Percentiles rank a stretch among this genome's conserved stretches.
Conservation (phyloP, 805 yeast species). For the Candida gorgasii region DNA sequence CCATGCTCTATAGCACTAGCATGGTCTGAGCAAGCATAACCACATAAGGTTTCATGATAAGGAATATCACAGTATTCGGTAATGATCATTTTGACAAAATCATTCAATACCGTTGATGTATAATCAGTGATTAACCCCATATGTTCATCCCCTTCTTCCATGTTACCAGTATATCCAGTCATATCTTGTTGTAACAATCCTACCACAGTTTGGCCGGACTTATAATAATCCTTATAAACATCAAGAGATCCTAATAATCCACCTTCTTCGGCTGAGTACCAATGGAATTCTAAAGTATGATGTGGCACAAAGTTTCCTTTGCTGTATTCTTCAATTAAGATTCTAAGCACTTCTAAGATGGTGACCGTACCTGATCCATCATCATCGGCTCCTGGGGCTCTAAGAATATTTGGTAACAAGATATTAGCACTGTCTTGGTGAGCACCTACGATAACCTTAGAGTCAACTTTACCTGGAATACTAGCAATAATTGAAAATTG, state of each 20-base stretch:
- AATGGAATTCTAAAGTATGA: slow-evolving; percentile 88
- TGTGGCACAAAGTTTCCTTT: slow-evolving; percentile 49
- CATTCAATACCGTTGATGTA: slow-evolving; percentile 54
- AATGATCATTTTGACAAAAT: slow-evolving; percentile 63
- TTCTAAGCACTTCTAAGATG: slow-evolving; percentile 69
- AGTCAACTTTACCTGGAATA: slow-evolving; percentile 51
- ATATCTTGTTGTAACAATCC: slow-evolving; percentile 94
- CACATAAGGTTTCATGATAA: slow-evolving; percentile 75
- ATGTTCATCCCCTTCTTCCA: slow-evolving; percentile 51
- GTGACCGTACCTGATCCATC: slow-evolving; percentile 89
- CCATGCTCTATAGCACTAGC: slow-evolving; percentile 83
- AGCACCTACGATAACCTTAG: slow-evolving; percentile 76
- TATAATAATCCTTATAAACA: slow-evolving; percentile 59
- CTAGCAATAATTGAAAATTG: slow-evolving; percentile 76
- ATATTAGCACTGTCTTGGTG: slow-evolving; percentile 86
- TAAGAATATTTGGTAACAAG: slow-evolving; percentile 62
- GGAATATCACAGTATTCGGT: slow-evolving; percentile 65
- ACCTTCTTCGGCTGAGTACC: slow-evolving; percentile 94
- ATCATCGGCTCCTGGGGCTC: slow-evolving; percentile 96
- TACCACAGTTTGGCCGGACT: slow-evolving; percentile 51
- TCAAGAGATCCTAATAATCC: slow-evolving; percentile 86
- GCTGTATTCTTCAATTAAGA: slow-evolving; percentile 44
- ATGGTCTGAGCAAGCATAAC: slow-evolving; percentile 93
- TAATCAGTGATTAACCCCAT: slow-evolving; percentile 82
- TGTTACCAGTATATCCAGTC: slow-evolving; percentile 73